Percentiles rank a stretch among this genome's conserved stretches.
Conservation (phyloP, 441 rosid genomes). For the Lepidium campestre region DNA sequence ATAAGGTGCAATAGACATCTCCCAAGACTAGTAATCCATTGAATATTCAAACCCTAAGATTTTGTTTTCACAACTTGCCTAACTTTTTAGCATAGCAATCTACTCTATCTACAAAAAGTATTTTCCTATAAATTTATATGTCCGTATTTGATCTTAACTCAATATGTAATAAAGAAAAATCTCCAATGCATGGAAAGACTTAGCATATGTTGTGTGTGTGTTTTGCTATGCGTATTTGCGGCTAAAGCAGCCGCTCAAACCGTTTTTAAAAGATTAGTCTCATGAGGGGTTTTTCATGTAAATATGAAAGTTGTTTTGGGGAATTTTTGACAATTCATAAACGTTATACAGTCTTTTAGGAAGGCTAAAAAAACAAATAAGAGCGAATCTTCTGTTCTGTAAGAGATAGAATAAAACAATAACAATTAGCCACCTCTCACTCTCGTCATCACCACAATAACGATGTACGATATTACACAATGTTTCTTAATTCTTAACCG, state of each 20-base stretch:
- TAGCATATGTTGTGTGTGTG: neutral
- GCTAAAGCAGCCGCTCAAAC: conserved; percentile 17
- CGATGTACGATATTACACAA: neutral
- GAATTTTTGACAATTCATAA: too few relatives aligned
- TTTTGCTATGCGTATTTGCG: conserved; percentile 13
- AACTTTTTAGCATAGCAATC: neutral
- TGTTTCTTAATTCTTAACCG: neutral
- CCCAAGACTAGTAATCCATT: neutral
- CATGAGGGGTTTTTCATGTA: too few relatives aligned
- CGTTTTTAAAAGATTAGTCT: too few relatives aligned
- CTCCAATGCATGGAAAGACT: neutral
- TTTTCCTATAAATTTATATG: neutral
- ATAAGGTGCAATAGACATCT: conserved; percentile 11
- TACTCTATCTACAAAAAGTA: neutral
- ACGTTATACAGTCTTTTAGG: too few relatives aligned
- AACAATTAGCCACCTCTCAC: conserved; percentile 25
- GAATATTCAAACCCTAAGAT: conserved; percentile 1
- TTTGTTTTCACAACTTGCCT: neutral
- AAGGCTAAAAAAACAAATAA: too few relatives aligned
- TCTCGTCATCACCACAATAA: neutral
- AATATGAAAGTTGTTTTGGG: too few relatives aligned
- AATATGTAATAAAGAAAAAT: neutral
- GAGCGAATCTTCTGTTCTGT: conserved; percentile 18
- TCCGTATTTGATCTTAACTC: neutral
- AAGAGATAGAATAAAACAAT: neutral